Evolutionary conservation across 2,329 filamentous ascomycete species (phyloP).

Genomic region (Aspergillus sclerotialis): DNA sequence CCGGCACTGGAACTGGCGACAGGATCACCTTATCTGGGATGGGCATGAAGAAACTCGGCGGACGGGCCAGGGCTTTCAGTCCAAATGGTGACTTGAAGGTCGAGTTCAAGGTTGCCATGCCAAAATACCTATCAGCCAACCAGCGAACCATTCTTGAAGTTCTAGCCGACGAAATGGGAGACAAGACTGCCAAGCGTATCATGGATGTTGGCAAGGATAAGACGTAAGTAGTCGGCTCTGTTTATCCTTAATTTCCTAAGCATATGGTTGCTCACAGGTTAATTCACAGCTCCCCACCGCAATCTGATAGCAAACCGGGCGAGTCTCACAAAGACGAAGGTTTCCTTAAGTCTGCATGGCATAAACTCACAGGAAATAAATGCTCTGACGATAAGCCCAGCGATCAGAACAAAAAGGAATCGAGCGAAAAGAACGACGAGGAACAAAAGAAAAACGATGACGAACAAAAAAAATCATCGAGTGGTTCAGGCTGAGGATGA

Average conservation of each 20-base stretch:
- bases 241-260: not conserved
- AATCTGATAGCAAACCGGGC: constrained; percentile 10
- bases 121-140: constrained; percentile 85
- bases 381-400: constrained; percentile 21
- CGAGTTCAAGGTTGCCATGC: constrained; percentile 92
- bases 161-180: constrained; percentile 91
- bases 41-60: constrained; percentile 84
- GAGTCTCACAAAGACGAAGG: constrained; percentile 70
- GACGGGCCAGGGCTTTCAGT: constrained; percentile 47
- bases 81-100: constrained; percentile 77
- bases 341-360: constrained; percentile 89
- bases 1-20: constrained; percentile 88
- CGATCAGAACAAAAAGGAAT: constrained; percentile 21
- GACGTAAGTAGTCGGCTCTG: constrained; percentile 36
- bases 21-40: constrained; percentile 80
- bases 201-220: constrained; percentile 68
- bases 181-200: constrained; percentile 82
- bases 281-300: constrained; percentile 14
- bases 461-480: constrained; percentile 33
- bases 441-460: constrained; percentile 18
- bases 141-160: constrained; percentile 91
- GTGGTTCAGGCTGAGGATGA: constrained; percentile 25
- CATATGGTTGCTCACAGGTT: constrained; percentile 4
- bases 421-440: constrained; percentile 15
- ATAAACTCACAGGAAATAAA: constrained; percentile 52